Evolutionary conservation across 495 filamentous ascomycete genomes (phyloP).

Genomic region (Umbilicaria muhlenbergii): DNA sequence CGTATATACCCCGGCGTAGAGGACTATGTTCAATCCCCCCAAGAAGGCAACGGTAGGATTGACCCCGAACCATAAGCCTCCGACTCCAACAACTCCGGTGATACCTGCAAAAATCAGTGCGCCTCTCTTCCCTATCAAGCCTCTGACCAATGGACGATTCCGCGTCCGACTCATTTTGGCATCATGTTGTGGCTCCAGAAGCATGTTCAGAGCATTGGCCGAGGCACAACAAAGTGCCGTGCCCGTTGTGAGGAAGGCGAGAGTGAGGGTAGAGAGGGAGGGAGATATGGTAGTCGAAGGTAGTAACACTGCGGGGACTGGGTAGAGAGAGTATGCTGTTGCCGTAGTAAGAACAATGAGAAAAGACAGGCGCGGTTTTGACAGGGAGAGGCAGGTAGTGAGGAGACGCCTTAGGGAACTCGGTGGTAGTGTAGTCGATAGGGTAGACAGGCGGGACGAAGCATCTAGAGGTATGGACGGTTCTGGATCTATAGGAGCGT

Average conservation of each 20-base stretch:
- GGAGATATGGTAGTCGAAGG: constrained; percentile 58
- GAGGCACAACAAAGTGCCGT: constrained; percentile 73
- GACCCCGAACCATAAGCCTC: constrained; percentile 67
- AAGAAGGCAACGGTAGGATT: constrained; percentile 87
- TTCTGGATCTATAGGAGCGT: constrained; percentile 14
- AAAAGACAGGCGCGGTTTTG: constrained; percentile 86
- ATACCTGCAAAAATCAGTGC: constrained; percentile 65
- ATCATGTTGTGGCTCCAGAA: constrained; percentile 81
- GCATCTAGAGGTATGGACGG: constrained; percentile 59
- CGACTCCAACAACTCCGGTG: constrained; percentile 49
- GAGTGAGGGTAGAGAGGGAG: constrained; percentile 75
- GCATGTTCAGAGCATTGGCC: constrained; percentile 94
- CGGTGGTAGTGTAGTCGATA: constrained; percentile 51
- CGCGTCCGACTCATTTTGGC: constrained; percentile 83
- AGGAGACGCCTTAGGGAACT: constrained; percentile 58
- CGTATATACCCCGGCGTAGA: constrained; percentile 89
- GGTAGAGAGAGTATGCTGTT: constrained; percentile 83
- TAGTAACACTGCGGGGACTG: constrained; percentile 55
- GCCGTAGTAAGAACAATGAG: constrained; percentile 85
- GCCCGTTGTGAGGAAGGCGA: constrained; percentile 80
- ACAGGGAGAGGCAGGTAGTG: constrained; percentile 78
- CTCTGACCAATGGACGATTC: constrained; percentile 76
- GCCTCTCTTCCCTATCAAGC: constrained; percentile 56
- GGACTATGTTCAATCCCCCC: constrained; percentile 65
- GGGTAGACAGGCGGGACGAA: constrained; percentile 59